A percentile compares a stretch with the other conserved stretches of the same genome.
Evolutionary conservation across 2,329 filamentous ascomycete genomes (phyloP).

Genomic region (Penicillium rolfsii): DNA sequence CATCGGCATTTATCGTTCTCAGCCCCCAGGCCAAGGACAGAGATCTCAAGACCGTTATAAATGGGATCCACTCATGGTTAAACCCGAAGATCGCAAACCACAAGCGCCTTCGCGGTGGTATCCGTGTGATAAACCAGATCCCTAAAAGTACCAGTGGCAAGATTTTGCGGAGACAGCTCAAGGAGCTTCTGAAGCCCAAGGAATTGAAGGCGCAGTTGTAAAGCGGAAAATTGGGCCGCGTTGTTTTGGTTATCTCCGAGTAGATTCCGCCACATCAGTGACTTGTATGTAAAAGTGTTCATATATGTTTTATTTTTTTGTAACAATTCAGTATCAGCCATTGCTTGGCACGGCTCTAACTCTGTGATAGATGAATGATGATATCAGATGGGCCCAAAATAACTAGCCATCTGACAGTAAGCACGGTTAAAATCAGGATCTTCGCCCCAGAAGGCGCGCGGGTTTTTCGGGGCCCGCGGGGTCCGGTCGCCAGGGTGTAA

Average conservation of each 20-base stretch:
- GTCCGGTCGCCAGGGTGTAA: conserved; percentile 14
- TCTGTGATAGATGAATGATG: background rate
- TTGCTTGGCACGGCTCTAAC: too few relatives aligned
- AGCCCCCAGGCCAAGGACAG: conserved; percentile 11
- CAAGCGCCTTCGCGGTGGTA: conserved; percentile 39
- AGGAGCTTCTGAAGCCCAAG: conserved; percentile 26
- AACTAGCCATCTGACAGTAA: background rate
- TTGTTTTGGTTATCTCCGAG: background rate
- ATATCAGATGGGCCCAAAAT: too few relatives aligned
- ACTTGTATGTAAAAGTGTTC: background rate
- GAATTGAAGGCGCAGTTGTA: conserved; percentile 25
- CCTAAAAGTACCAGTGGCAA: conserved; percentile 42
- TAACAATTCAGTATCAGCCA: too few relatives aligned
- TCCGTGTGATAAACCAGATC: conserved; percentile 37
- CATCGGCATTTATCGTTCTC: conserved; percentile 28
- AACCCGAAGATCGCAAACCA: conserved; percentile 35
- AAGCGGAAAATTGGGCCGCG: background rate
- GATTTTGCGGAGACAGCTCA: conserved; percentile 34
- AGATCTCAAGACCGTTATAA: conserved; percentile 14
- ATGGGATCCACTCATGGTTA: conserved; percentile 26
- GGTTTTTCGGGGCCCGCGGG: conserved; percentile 11
- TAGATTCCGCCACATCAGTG: background rate
- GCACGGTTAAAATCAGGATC: background rate
- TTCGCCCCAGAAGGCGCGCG: background rate
- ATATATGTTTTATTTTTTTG: background rate